Base-by-base conservation (phyloP, 106 monocot species). In the Posidonia australis region DNA sequence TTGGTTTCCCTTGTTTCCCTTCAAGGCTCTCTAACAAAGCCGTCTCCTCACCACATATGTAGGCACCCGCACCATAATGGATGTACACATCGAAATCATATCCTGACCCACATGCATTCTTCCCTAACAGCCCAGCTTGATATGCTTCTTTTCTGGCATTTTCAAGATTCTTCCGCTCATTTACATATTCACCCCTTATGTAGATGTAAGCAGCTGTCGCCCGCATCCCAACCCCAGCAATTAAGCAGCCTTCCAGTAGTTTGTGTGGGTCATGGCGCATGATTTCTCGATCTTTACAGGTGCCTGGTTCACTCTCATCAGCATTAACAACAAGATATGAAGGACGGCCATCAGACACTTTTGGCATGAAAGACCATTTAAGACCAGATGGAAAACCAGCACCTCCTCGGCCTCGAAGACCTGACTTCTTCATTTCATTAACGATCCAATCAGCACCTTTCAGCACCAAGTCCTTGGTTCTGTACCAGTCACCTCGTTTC, bases 361-460 rank as follows among this genome's bases (percentile, higher is more conserved):
- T 85, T 57, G 85, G 85, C 85, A 85, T 85, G 64, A 85, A 85
- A 17, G 85, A 85, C 81, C 85, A 85, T 57, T 85, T 85, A 18
- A 85, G 67, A 21, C 85, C 85, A 30, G 85, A 85, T 41, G 85
- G 81, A 44, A 85, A 85, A 13, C 85, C 85, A 51, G 85, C 85
- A 65, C 85, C 85, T 52, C 81, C 85, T 64, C 85, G 85, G 3
- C 81, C 81, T 57, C 85, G 71, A 17, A 81, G 78, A 20, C 85
- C 85, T 0, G 85, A 85, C 66, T 78, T 78, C 58, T 78, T 85
- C 81, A 85, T 81, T 70, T 85, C 85, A 67, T 78, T 76, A 29
- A 85, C 85, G 54, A 85, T 85, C 85, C 85, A 85, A 48, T 85
- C 85, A 26, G 81, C 13, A 25, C 85, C 85, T 60, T 81, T 78